These are phyloP conservation scores for Venturiaceae sp. DNA, from an alignment of 2,329 filamentous ascomycete genomes.

Conservation along the genomic window DNA sequence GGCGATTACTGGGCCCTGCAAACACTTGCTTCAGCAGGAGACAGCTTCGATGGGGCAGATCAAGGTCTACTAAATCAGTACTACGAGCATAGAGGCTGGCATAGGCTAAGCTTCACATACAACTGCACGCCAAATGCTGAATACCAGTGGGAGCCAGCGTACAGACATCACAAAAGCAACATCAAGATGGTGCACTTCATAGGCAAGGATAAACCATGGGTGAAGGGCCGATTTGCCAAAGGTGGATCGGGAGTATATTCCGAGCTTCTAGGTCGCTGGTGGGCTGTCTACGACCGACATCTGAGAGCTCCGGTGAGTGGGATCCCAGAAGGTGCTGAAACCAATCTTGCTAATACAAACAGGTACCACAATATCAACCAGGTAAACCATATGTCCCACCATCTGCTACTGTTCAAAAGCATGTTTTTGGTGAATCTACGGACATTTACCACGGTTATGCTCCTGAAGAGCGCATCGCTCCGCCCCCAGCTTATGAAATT, in stretches of 20 bases:
- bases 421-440: slow-evolving; percentile 21
- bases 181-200: slow-evolving; percentile 95
- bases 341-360: neutral
- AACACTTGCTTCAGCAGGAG: slow-evolving; percentile 73
- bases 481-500: neutral
- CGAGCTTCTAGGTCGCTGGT: slow-evolving; percentile 82
- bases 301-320: slow-evolving; percentile 41
- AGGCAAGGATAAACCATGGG: slow-evolving; percentile 83
- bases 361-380: slow-evolving; percentile 3
- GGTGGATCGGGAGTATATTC: slow-evolving; percentile 58
- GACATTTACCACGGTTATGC: slow-evolving; percentile 11
- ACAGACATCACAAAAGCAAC: slow-evolving; percentile 80
- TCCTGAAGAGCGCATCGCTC: neutral
- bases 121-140: slow-evolving; percentile 95
- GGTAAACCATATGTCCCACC: slow-evolving; percentile 7
- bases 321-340: neutral
- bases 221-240: slow-evolving; percentile 27
- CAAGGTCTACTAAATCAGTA: slow-evolving; percentile 94
- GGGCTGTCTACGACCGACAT: slow-evolving; percentile 86
- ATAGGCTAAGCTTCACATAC: slow-evolving; percentile 88
- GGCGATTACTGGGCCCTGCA: slow-evolving; percentile 79
- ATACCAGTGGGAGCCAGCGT: slow-evolving; percentile 95
- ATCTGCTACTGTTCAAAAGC: slow-evolving; percentile 15
- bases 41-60: slow-evolving; percentile 95
- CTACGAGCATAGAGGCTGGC: slow-evolving; percentile 66